Base-by-base conservation (phyloP, 106 monocot species). In the Platanthera guangdongensis region DNA sequence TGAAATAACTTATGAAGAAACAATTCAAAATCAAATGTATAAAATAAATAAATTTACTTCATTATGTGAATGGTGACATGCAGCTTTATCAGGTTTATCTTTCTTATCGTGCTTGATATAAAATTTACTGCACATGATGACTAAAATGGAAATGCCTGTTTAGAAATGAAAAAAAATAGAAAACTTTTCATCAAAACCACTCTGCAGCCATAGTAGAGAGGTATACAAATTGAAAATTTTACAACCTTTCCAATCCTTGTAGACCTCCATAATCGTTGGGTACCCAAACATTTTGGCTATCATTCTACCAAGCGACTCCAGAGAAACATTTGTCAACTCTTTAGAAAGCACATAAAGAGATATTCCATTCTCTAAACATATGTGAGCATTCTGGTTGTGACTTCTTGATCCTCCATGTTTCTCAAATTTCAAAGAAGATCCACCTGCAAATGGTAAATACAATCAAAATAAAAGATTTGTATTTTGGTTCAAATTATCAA, bases 371-470 rank as follows among this genome's bases (percentile, higher is more conserved):
- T 81, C 62, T 69, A 93, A 68, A 25, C 82, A 90, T 70, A 92
- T 89, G 70, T 90, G 81, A 78, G 80, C 72, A 50, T 93, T 88
- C 68, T 87, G 88, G 76, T 93, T 84, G 18, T 63, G 72, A 15
- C 90, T 82, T 16, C 71, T 74, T 50, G 74, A 80, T 10, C 77
- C 71, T 1, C 90, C 86, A 78, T 93, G 93, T 18, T 50, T 83
- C 77, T 90, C 88, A 83, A 90, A 90, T 67, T 88, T 75, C 6
- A 75, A 53, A 75, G 88, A 88, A 73, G 76, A 79, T 5, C 52
- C 70, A 84, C 82, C 93, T 93, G 47, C 65, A 65, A 65, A 28
- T 28, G 4, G 11, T 65, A 65, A 32, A 65, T 59, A 18, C n/a
- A 59, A 59, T 59, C 19, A 6, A 59, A 59, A 59, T 6, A 59